Evolutionary conservation across 1,139 yeast genomes (phyloP), one percentile per base, ranked within the genome.

Genomic region (Hanseniaspora gamundiae): DNA sequence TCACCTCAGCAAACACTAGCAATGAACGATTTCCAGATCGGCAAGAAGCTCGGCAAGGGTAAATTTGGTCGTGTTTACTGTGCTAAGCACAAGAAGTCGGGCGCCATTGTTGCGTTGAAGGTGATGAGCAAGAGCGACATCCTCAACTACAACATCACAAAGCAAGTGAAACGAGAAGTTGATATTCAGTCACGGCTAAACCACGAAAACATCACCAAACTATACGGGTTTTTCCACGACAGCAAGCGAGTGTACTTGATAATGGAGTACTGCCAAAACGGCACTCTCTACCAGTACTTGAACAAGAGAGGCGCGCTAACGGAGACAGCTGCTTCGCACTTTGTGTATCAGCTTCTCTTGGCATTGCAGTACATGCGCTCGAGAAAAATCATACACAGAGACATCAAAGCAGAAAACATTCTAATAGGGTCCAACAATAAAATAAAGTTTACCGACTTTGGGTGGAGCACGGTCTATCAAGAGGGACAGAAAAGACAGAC

Each of bases 31-130:
- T 91, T 86, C 65, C 95, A 87, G 53, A 72, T 91, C 39, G 98
- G 98, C 11, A 74, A 81, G 45, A 79, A 83, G 47, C 70, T 91
- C 33, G 98, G 98, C 0, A 86, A 85, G 58, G 98, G 98, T 2
- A 87, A 87, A 60, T 77, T 88, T 54, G 98, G 98, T 2, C 78
- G 77, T 52, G 98, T 91, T 0, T 88, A 87, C 61, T 84, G 95
- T 56, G 97, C 83, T 13, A 71, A 74, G 48, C 96, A 88, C 58
- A 78, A 74, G 52, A 55, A 64, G 27, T 73, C 86, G 0, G 94
- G 94, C 1, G 84, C 76, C 54, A 70, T 91, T 2, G 84, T 94
- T 60, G 98, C 98, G 0, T 65, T 91, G 52, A 91, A 91, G 58
- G 94, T 82, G 6, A 85, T 91, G 95, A 78, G 80, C 49, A 88